A percentile compares a stretch with the other conserved stretches of the same genome.
phyloP scores from a whole-genome alignment of 2,329 filamentous ascomycete genomes.

The Colletotrichum sp. region DNA sequence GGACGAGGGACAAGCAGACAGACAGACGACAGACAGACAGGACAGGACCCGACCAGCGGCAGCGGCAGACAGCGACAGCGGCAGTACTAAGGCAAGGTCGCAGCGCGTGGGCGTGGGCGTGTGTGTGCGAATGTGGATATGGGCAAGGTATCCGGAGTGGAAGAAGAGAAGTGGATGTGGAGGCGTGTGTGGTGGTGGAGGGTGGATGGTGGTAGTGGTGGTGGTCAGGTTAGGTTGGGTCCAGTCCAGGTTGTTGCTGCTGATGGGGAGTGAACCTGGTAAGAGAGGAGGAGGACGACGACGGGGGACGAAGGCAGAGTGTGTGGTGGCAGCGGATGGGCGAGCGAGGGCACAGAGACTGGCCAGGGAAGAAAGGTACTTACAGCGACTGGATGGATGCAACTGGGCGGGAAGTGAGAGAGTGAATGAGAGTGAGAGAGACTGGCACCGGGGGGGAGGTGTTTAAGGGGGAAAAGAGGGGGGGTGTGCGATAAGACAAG shows the following conservation, averaged over 20 bases:
- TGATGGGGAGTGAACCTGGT: not conserved
- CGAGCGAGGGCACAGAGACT: conserved; percentile 15
- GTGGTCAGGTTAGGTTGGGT: not conserved
- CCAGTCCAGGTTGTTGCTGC: not conserved
- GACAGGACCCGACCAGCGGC: not conserved
- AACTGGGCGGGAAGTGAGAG: not conserved
- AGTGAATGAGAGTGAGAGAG: not conserved
- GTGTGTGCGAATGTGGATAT: not conserved
- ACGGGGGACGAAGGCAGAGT: not conserved
- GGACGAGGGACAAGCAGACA: not conserved
- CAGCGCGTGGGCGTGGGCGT: conserved; percentile 12
- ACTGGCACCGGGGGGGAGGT: conserved; percentile 8
- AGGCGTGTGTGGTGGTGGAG: not conserved
- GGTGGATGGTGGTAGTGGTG: not conserved
- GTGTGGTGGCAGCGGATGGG: conserved; percentile 16
- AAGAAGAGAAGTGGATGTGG: not conserved
- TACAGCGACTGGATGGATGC: not conserved
- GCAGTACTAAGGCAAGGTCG: conserved; percentile 12
- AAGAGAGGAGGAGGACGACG: not conserved
- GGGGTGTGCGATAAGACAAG: not conserved
- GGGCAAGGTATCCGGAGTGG: not conserved
- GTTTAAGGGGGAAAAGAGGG: conserved; percentile 5
- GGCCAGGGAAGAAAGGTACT: not conserved
- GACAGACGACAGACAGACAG: not conserved
- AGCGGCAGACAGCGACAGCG: not conserved